Base-by-base conservation (phyloP, 2,329 filamentous ascomycete species). In the Colletotrichum sp. region DNA sequence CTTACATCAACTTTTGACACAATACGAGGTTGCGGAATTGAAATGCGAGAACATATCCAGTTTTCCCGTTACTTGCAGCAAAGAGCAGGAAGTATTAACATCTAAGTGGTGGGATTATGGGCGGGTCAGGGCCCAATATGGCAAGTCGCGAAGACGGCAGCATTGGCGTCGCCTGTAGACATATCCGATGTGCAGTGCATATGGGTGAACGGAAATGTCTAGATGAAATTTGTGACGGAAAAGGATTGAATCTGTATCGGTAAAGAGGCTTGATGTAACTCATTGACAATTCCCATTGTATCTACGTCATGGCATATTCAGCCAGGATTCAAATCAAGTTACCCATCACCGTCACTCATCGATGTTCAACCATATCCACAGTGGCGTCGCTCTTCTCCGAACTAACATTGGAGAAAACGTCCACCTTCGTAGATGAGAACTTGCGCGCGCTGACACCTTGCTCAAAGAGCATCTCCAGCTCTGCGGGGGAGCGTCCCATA, bases 381-480 rank as follows among this genome's bases (percentile, higher is more conserved):
- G n/a, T 52, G 43, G 43, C 43, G 12, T 52, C 43, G n/a, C 3
- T 52, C 43, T 52, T 52, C n/a, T 52, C 43, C 2, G 43, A 52
- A 52, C 0, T 24, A 13, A 13, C n/a, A 52, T 52, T 52, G n/a
- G 43, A 52, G 43, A 52, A 52, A 0, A 52, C 43, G n/a, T 52
- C n/a, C n/a, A 24, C 43, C n/a, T 52, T 52, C 43, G 43, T 52
- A 52, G n/a, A 52, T 3, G 43, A 52, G 43, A 52, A 52, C 43
- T 52, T 52, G 43, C 43, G n/a, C 43, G 43, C 43, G 43, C n/a
- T 52, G 43, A 52, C n/a, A 21, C 2, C n/a, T 21, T 52, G 43
- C 43, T 52, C 43, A 52, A 52, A 52, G 10, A 52, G 43, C 43
- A 52, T 52, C 43, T 52, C 43, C 43, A 52, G 43, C 43, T 52